Evolutionary conservation across 495 filamentous ascomycete species (phyloP).

Genomic region (Podospora pseudoanserina): DNA sequence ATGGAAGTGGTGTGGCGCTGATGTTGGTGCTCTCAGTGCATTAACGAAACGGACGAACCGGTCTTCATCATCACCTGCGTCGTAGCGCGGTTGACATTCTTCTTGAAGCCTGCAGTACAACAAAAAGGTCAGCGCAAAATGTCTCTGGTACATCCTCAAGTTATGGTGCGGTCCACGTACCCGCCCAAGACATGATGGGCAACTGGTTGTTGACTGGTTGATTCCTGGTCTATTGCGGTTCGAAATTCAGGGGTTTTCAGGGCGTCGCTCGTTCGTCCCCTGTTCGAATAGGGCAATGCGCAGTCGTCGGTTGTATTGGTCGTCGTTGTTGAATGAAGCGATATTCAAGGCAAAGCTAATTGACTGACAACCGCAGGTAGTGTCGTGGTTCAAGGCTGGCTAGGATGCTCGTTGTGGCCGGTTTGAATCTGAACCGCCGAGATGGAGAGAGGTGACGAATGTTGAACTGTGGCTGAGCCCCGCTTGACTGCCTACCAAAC

Average conservation of each 20-base stretch:
- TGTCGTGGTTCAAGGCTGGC: neutral
- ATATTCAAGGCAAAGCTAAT: neutral
- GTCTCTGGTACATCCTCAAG: slow-evolving; percentile 7
- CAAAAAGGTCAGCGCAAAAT: slow-evolving; percentile 5
- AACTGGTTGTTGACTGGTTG: slow-evolving; percentile 10
- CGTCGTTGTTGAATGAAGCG: neutral
- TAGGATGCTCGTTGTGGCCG: slow-evolving; percentile 9
- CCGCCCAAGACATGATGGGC: slow-evolving; percentile 59
- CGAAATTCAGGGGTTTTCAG: neutral
- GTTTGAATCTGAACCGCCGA: slow-evolving; percentile 1
- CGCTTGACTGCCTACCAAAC: neutral
- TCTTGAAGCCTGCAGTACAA: slow-evolving; percentile 78
- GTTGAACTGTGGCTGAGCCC: slow-evolving; percentile 28
- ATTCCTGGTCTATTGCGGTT: neutral
- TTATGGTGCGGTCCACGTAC: slow-evolving; percentile 36
- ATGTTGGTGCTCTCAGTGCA: neutral
- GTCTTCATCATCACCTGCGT: slow-evolving; percentile 99
- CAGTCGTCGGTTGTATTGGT: neutral
- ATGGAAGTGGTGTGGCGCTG: neutral
- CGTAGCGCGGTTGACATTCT: slow-evolving; percentile 96
- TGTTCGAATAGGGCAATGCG: slow-evolving; percentile 3
- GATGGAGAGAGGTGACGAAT: slow-evolving; percentile 24
- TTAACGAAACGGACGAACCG: slow-evolving; percentile 42
- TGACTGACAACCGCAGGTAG: neutral
- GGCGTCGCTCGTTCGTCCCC: neutral